These are phyloP conservation scores for Geotrichum fermentans DNA, from an alignment of 1,139 yeast genomes.

Conservation along the genomic window DNA sequence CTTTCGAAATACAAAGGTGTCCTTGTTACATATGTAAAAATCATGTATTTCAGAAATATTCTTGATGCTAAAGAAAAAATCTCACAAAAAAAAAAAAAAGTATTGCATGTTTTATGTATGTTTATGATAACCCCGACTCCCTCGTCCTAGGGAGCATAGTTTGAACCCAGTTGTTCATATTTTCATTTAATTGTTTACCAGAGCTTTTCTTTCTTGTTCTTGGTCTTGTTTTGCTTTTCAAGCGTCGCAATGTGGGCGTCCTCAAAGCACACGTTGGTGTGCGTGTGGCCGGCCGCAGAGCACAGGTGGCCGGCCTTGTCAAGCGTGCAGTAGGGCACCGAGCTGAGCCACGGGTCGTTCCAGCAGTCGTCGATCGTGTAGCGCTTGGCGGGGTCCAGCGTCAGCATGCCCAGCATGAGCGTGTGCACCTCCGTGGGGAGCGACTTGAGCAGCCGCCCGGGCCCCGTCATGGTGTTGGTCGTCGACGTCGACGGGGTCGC, in stretches of 20 bases:
- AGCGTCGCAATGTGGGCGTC: conserved; percentile 59
- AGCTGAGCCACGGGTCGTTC: conserved; percentile 65
- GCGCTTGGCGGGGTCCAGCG: conserved; percentile 61
- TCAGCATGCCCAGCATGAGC: conserved; percentile 68
- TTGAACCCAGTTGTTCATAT: no score
- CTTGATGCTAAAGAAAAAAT: no score
- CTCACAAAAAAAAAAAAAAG: no score
- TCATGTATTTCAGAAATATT: no score
- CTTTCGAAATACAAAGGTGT: no score
- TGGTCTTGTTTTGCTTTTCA: conserved; percentile 53
- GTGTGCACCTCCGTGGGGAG: conserved; percentile 84
- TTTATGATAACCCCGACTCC: no score
- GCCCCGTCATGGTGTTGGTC: conserved; percentile 49
- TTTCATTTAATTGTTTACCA: no score
- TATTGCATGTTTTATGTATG: no score
- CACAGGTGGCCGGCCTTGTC: conserved; percentile 44
- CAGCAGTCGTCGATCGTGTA: conserved; percentile 64
- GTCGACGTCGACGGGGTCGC: conserved; percentile 26
- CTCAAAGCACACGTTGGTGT: conserved; percentile 51
- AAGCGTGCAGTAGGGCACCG: conserved; percentile 46
- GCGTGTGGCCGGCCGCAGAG: conserved; percentile 52
- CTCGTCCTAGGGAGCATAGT: no score
- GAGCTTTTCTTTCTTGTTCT: conserved; percentile 38
- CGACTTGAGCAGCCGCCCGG: conserved; percentile 79
- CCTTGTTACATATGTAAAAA: no score